These are phyloP conservation scores for Fusarium armeniacum DNA, from an alignment of 2,329 filamentous ascomycete species.

Conservation along the genomic window DNA sequence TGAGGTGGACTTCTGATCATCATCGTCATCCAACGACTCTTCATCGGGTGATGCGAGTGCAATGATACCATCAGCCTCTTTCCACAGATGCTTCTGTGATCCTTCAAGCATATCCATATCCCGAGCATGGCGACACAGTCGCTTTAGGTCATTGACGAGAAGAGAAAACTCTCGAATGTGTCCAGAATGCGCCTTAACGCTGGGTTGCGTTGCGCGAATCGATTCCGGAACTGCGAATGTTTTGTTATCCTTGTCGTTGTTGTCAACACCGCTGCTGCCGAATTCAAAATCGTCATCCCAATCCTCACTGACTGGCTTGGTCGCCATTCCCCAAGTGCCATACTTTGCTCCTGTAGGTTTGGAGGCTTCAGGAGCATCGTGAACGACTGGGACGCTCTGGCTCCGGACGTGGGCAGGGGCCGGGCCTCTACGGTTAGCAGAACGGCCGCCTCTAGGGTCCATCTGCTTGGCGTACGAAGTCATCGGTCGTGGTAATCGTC, in stretches of 20 bases:
- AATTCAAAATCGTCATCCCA: conserved; percentile 95
- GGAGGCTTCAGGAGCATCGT: conserved; percentile 70
- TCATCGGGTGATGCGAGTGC: conserved; percentile 80
- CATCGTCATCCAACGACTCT: conserved; percentile 62
- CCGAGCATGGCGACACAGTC: conserved; percentile 77
- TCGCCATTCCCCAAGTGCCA: conserved; percentile 85
- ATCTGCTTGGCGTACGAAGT: conserved; percentile 82
- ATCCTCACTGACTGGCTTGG: conserved; percentile 84
- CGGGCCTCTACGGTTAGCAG: conserved; percentile 76
- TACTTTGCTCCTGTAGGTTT: conserved; percentile 76
- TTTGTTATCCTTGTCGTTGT: conserved; percentile 55
- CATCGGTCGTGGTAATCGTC: conserved; percentile 74
- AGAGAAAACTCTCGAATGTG: conserved; percentile 85
- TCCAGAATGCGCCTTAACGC: conserved; percentile 85
- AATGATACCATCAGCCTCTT: conserved; percentile 88
- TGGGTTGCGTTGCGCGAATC: conserved; percentile 85
- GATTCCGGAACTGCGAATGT: conserved; percentile 73
- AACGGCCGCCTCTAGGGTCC: conserved; percentile 78
- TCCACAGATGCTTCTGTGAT: conserved; percentile 74
- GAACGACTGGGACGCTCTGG: conserved; percentile 82
- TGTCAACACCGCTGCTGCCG: conserved; percentile 60
- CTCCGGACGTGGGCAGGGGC: conserved; percentile 80
- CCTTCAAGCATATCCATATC: conserved; percentile 76
- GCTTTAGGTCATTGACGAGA: conserved; percentile 85
- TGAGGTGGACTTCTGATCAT: conserved; percentile 56